These are phyloP conservation scores for Plasmodium gonderi DNA, from an alignment of 169 alveolate species.

Conservation along the genomic window DNA sequence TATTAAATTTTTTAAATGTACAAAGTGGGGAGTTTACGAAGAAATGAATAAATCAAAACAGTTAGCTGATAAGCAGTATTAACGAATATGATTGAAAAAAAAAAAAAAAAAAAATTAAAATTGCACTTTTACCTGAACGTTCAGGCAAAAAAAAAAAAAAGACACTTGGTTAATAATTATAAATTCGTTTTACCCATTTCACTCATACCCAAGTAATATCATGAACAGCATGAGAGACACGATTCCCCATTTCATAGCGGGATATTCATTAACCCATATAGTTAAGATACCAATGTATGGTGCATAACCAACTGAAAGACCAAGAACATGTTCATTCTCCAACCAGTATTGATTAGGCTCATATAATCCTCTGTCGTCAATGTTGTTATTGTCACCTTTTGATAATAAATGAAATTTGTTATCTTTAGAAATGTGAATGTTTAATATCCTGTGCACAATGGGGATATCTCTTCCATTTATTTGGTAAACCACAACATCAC, in stretches of 20 bases:
- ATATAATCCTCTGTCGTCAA: constrained; percentile 93
- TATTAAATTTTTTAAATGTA: too few species aligned
- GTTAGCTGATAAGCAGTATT: too few species aligned
- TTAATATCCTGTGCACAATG: constrained; percentile 92
- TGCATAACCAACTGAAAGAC: constrained; percentile 85
- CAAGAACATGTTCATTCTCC: constrained; percentile 87
- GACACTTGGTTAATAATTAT: neutral
- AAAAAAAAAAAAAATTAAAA: neutral
- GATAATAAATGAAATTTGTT: constrained; percentile 86
- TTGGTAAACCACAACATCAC: constrained; percentile 84
- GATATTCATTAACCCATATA: constrained; percentile 92
- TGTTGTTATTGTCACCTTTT: constrained; percentile 94
- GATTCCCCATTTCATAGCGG: constrained; percentile 73
- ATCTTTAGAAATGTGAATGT: constrained; percentile 85
- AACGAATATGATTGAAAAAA: too few species aligned
- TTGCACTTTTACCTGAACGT: too few species aligned
- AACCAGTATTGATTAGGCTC: constrained; percentile 90
- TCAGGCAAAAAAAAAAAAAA: neutral
- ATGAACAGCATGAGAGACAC: constrained; percentile 45
- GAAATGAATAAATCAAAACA: too few species aligned
- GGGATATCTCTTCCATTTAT: constrained; percentile 92
- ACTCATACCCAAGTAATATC: constrained; percentile 69
- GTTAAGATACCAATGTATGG: constrained; percentile 95
- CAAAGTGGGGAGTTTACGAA: too few species aligned
- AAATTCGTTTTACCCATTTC: neutral